Percentiles rank a stretch among this genome's conserved stretches.
phyloP scores from a whole-genome alignment of 345 rosid species.

The Hirschfeldia incana region DNA sequence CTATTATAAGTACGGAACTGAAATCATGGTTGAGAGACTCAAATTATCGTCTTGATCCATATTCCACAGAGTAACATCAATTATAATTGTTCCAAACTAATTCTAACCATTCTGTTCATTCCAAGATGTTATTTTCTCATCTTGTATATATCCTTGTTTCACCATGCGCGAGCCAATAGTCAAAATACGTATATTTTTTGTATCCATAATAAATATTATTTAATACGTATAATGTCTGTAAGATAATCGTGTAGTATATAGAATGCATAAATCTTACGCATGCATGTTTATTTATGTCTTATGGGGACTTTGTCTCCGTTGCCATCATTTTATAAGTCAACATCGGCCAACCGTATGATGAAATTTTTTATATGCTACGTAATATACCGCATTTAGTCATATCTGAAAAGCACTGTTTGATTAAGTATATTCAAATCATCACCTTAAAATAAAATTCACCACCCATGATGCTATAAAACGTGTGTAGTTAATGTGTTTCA shows the following conservation, averaged over 20 bases:
- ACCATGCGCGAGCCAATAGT: not conserved
- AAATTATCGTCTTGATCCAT: not conserved
- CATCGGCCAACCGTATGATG: slow-evolving; percentile 6
- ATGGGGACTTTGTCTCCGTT: slow-evolving; percentile 5
- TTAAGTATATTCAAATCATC: not conserved
- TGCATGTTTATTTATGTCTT: slow-evolving; percentile 18
- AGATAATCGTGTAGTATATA: not conserved
- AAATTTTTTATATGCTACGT: not conserved
- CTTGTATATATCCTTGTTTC: not conserved
- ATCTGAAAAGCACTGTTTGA: not conserved
- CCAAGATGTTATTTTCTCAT: not conserved
- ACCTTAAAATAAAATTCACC: not conserved
- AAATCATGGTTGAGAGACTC: not conserved
- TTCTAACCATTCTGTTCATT: not conserved
- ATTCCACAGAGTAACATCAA: not conserved
- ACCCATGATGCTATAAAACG: not conserved
- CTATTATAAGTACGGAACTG: not conserved
- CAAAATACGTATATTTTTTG: not conserved
- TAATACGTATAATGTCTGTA: not conserved
- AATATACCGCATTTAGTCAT: not conserved
- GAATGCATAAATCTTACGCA: not conserved
- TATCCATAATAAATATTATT: not conserved
- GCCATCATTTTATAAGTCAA: not conserved
- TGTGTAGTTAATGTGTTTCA: not conserved
- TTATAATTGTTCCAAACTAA: not conserved